These are phyloP conservation scores for Amanita exitialis DNA, from an alignment of 768 basidiomycete genomes.

Conservation along the genomic window DNA sequence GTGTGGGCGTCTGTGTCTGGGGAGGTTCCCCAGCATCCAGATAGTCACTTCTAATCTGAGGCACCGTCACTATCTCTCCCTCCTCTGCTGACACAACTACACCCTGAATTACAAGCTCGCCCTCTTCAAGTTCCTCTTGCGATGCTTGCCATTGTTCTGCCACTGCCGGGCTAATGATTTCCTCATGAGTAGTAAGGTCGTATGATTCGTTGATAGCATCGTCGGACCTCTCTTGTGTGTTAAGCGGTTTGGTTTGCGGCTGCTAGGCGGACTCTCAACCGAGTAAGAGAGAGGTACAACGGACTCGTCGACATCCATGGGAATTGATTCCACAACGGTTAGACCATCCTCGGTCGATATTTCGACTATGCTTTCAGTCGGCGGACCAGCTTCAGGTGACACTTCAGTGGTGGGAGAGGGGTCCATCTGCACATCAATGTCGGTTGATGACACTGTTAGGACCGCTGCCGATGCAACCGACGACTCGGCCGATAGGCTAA, in stretches of 20 bases:
- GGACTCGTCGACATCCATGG: neutral
- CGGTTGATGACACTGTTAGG: neutral
- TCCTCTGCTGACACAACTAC: too few species aligned
- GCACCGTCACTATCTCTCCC: neutral
- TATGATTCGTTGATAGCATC: neutral
- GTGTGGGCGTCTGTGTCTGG: neutral
- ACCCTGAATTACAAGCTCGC: neutral
- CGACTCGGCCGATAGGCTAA: neutral
- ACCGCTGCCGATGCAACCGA: neutral
- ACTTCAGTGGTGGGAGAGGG: neutral
- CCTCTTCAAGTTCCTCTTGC: slow-evolving; percentile 1
- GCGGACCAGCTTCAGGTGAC: neutral
- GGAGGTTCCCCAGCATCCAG: neutral
- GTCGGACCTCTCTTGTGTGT: neutral
- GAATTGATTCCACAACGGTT: neutral
- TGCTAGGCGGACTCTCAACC: neutral
- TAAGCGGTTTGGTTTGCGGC: neutral
- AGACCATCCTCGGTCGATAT: neutral
- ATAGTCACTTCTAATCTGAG: neutral
- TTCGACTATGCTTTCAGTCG: neutral
- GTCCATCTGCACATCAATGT: neutral
- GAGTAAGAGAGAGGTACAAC: neutral
- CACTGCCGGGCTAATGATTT: neutral
- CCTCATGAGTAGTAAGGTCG: neutral
- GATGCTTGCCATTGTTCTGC: neutral